Conservation (phyloP, 2,329 filamentous ascomycete species). For the Trichocomaceae sp. region DNA sequence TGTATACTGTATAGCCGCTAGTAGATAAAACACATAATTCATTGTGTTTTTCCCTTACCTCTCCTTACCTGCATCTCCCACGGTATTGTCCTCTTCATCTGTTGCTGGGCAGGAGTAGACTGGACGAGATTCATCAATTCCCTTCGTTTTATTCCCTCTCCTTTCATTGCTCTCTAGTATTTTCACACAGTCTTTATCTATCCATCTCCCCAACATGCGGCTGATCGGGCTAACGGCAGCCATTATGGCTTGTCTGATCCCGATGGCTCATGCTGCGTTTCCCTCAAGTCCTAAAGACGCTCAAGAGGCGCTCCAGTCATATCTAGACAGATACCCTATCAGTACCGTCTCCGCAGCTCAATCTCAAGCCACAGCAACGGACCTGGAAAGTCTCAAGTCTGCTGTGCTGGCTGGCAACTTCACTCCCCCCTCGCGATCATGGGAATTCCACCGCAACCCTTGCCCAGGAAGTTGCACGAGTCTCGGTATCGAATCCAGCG, state of each 20-base stretch:
- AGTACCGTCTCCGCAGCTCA: background rate
- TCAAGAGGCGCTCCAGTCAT: background rate
- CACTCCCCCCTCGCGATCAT: background rate
- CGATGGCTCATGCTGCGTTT: background rate
- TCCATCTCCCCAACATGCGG: background rate
- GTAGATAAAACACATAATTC: background rate
- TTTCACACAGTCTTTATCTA: background rate
- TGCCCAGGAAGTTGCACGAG: background rate
- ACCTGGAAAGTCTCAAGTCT: background rate
- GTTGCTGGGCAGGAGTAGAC: background rate
- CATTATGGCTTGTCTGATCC: background rate
- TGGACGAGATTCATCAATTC: background rate
- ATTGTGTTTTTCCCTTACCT: background rate
- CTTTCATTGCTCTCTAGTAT: background rate
- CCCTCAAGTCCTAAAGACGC: background rate
- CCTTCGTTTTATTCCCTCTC: background rate
- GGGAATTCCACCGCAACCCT: background rate
- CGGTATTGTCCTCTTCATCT: background rate
- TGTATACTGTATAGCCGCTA: no score
- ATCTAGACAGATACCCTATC: background rate
- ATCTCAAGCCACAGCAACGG: background rate
- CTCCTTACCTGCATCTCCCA: background rate
- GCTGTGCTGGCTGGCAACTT: background rate
- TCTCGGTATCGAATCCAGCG: background rate
- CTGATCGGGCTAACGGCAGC: background rate